phyloP scores from a whole-genome alignment of 1,284 basidiomycete species.

The Rhodotorula sp. region DNA sequence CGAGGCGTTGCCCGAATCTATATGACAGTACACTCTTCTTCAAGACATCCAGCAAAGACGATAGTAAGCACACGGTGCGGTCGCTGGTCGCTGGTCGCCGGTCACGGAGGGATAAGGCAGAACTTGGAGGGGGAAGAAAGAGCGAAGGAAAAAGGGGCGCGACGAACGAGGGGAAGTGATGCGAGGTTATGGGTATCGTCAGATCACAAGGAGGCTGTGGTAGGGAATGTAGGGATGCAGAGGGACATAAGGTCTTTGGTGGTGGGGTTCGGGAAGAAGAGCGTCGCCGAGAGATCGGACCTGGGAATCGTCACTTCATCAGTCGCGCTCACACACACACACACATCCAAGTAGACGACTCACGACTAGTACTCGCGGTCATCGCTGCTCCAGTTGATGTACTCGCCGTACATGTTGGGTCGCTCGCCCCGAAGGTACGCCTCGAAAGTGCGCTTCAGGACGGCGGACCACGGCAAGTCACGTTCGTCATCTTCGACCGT shows the following conservation, averaged over 20 bases:
- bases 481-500: conserved; percentile 53
- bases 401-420: conserved; percentile 70
- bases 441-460: conserved; percentile 88
- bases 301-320: neutral
- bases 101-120: no score
- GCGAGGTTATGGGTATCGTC: neutral
- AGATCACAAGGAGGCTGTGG: no score
- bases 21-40: no score
- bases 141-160: neutral
- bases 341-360: neutral
- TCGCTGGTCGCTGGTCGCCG: no score
- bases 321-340: neutral
- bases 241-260: neutral
- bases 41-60: no score
- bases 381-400: conserved; percentile 30
- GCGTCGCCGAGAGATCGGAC: no score
- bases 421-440: conserved; percentile 78
- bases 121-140: neutral
- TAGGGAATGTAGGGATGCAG: no score
- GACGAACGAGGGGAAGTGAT: neutral
- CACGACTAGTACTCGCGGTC: conserved; percentile 5
- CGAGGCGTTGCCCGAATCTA: no score
- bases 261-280: neutral
- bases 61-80: no score
- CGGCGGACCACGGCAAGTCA: conserved; percentile 85